Percentiles rank a stretch among this genome's conserved stretches.
Conservation (phyloP, 176 grass and related monocot species). For the Chloris gayana region DNA sequence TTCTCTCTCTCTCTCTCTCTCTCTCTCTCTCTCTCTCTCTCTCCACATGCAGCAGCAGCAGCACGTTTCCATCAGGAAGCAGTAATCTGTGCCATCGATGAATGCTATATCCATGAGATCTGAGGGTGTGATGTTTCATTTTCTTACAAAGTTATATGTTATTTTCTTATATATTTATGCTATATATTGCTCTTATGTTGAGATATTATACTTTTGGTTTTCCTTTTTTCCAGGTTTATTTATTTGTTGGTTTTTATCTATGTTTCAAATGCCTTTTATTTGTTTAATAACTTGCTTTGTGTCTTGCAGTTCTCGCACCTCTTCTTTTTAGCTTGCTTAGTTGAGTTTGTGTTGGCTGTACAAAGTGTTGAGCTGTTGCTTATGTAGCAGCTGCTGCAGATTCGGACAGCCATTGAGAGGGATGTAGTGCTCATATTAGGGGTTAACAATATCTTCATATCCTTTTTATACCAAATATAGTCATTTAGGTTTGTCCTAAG, state of each 20-base stretch:
- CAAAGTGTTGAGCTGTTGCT: background rate
- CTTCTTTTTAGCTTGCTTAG: background rate
- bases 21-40: background rate
- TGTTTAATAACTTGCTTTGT: background rate
- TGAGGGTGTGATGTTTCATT: constrained; percentile 27
- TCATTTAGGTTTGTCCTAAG: too few species aligned
- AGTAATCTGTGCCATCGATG: constrained; percentile 18
- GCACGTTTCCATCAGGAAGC: background rate
- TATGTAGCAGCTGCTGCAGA: background rate
- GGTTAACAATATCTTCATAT: too few species aligned
- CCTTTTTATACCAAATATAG: too few species aligned
- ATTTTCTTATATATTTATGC: background rate
- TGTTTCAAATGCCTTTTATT: constrained; percentile 7
- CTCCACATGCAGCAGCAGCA: background rate
- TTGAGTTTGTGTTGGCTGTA: background rate
- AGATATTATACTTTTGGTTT: background rate
- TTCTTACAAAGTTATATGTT: background rate
- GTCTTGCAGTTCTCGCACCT: background rate
- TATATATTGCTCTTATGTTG: constrained; percentile 8
- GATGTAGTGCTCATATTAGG: background rate
- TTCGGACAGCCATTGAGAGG: background rate
- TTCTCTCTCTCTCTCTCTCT: background rate
- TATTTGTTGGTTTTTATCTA: background rate
- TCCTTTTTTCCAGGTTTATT: background rate
- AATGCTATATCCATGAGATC: constrained; percentile 1